phyloP scores from a whole-genome alignment of 1,284 basidiomycete species.

The Mrakiaceae sp. region DNA sequence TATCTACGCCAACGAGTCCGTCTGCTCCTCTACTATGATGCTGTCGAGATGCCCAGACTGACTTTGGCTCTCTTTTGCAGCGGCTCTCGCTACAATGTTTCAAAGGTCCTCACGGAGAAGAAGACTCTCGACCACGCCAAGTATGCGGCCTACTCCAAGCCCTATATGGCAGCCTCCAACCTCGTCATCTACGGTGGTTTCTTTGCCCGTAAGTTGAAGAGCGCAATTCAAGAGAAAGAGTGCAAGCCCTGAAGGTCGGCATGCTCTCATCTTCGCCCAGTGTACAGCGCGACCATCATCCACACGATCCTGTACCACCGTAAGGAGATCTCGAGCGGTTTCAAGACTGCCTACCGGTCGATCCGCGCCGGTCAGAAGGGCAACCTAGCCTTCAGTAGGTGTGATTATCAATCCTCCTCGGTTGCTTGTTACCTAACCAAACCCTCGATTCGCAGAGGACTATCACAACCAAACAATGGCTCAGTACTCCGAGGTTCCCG shows the following conservation, averaged over 20 bases:
- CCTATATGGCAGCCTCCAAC: constrained; percentile 28
- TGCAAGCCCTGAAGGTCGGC: constrained; percentile 42
- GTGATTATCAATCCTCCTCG: no score
- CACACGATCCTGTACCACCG: constrained; percentile 37
- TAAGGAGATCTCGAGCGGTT: constrained; percentile 32
- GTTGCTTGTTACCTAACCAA: no score
- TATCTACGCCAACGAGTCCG: constrained; percentile 4
- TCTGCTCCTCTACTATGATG: not conserved
- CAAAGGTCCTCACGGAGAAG: constrained; percentile 26
- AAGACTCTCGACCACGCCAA: constrained; percentile 57
- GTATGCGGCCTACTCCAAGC: constrained; percentile 50
- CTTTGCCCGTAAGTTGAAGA: constrained; percentile 29
- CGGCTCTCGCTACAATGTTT: constrained; percentile 29
- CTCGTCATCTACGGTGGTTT: constrained; percentile 27
- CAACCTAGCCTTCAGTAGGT: constrained; percentile 17
- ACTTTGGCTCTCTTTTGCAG: constrained; percentile 5
- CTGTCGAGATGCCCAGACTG: not conserved
- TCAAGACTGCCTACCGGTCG: constrained; percentile 25
- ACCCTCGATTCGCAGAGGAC: constrained; percentile 18
- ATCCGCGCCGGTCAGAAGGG: constrained; percentile 20
- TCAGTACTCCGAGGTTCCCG: constrained; percentile 47
- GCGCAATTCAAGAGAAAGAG: not conserved
- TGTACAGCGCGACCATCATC: constrained; percentile 40
- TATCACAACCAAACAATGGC: constrained; percentile 31
- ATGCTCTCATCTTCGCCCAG: constrained; percentile 55